Percentiles rank a stretch among this genome's conserved stretches.
phyloP scores from a whole-genome alignment of 1,139 yeast species.

The Magnusiomyces starmeri region DNA sequence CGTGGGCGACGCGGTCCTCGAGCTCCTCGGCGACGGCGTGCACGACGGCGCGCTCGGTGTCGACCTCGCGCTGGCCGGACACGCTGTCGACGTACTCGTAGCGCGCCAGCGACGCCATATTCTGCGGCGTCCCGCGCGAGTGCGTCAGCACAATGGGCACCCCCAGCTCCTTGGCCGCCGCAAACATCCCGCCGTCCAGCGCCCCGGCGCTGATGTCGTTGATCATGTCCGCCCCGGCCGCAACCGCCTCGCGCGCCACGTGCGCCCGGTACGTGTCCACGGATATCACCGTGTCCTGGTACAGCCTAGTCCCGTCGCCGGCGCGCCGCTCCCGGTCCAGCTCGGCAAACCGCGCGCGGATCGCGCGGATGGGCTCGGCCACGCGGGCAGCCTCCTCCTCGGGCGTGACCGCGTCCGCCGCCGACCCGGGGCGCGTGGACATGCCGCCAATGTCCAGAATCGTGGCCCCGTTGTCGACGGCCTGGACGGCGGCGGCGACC shows the following conservation, averaged over 20 bases:
- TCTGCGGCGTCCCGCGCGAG: conserved; percentile 72
- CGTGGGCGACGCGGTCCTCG: conserved; percentile 46
- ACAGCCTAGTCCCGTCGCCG: neutral
- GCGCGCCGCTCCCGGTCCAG: neutral
- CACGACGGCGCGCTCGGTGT: conserved; percentile 38
- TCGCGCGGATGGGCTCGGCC: conserved; percentile 57
- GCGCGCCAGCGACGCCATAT: conserved; percentile 51
- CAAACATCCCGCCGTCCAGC: conserved; percentile 57
- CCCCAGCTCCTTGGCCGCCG: conserved; percentile 51
- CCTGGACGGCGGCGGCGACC: conserved; percentile 35
- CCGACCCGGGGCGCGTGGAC: conserved; percentile 79
- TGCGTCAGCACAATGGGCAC: conserved; percentile 82
- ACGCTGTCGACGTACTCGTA: conserved; percentile 11
- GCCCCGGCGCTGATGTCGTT: conserved; percentile 87
- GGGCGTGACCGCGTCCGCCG: conserved; percentile 41
- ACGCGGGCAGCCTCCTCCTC: conserved; percentile 59
- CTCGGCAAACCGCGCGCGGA: conserved; percentile 39
- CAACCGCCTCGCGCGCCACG: conserved; percentile 65
- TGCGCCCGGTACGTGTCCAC: conserved; percentile 75
- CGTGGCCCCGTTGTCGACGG: conserved; percentile 51
- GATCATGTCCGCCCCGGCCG: conserved; percentile 81
- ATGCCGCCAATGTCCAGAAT: conserved; percentile 91
- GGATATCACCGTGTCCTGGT: conserved; percentile 46
- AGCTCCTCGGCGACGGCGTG: conserved; percentile 58
- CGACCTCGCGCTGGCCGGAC: conserved; percentile 10